These are phyloP conservation scores for Neurospora africana DNA, from an alignment of 495 filamentous ascomycete genomes.

Conservation along the genomic window DNA sequence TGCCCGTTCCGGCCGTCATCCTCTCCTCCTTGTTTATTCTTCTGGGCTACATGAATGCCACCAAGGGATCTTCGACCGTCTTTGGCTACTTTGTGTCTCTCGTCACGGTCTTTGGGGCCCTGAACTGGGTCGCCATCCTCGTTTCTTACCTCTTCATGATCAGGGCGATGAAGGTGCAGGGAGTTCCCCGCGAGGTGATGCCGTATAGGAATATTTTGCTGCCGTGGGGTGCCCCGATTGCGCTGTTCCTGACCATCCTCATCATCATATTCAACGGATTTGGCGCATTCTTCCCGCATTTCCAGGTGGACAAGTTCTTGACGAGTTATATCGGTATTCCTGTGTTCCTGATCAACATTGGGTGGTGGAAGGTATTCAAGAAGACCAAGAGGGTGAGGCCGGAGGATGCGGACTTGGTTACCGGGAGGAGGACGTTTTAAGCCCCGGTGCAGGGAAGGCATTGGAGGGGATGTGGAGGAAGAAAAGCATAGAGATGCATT, in stretches of 20 bases:
- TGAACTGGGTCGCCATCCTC: slow-evolving; percentile 80
- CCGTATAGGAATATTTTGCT: slow-evolving; percentile 68
- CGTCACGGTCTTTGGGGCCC: slow-evolving; percentile 65
- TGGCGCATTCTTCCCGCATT: slow-evolving; percentile 43
- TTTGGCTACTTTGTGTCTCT: slow-evolving; percentile 84
- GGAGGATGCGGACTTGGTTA: slow-evolving; percentile 20
- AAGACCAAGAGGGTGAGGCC: slow-evolving; percentile 24
- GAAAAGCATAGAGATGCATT: not conserved
- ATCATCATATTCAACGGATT: slow-evolving; percentile 76
- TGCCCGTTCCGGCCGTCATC: slow-evolving; percentile 60
- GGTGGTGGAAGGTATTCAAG: slow-evolving; percentile 24
- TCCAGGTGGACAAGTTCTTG: slow-evolving; percentile 65
- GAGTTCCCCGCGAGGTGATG: slow-evolving; percentile 50
- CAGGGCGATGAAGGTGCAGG: slow-evolving; percentile 60
- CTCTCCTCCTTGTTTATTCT: slow-evolving; percentile 51
- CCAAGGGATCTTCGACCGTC: slow-evolving; percentile 52
- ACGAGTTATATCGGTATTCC: slow-evolving; percentile 77
- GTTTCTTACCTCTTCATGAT: slow-evolving; percentile 76
- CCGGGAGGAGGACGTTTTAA: slow-evolving; percentile 15
- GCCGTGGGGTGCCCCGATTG: slow-evolving; percentile 52
- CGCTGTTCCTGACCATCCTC: slow-evolving; percentile 56
- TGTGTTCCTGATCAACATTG: slow-evolving; percentile 49
- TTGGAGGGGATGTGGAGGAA: not conserved
- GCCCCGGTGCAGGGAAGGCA: not conserved
- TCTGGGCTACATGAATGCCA: slow-evolving; percentile 71